Percentiles rank a stretch among this genome's conserved stretches.
Evolutionary conservation across 2,329 filamentous ascomycete species (phyloP).

Genomic region (Colletotrichum liaoningense): DNA sequence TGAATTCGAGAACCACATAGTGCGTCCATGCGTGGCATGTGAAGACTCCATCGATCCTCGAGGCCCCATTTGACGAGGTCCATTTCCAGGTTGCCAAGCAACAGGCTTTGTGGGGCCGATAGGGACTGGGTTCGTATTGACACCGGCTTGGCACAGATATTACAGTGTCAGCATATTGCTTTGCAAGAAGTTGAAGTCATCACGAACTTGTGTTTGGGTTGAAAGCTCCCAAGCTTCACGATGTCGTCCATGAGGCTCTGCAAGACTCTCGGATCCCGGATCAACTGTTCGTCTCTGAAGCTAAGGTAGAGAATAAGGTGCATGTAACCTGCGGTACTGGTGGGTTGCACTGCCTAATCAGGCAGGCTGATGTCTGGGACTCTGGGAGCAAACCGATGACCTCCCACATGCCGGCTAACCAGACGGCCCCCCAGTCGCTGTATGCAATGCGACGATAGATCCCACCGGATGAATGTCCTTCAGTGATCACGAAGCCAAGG

Average conservation of each 20-base stretch:
- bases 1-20: no score
- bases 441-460: neutral
- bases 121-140: neutral
- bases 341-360: constrained; percentile 10
- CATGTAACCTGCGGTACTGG: neutral
- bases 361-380: neutral
- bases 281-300: neutral
- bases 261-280: neutral
- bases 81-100: neutral
- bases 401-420: neutral
- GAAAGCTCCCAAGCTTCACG: neutral
- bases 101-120: neutral
- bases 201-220: no score
- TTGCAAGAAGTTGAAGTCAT: neutral
- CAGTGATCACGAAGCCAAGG: no score
- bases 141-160: neutral
- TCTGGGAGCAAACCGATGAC: neutral
- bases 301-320: neutral
- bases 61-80: neutral
- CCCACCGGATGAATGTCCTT: no score
- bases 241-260: constrained; percentile 12
- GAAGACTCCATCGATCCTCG: neutral
- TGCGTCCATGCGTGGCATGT: neutral
- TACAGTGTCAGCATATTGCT: neutral
- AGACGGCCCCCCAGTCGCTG: neutral